A percentile compares a stretch with the other conserved stretches of the same genome.
These are phyloP conservation scores for Metroxylon sagu DNA, from an alignment of 176 grass and related monocot genomes.

Conservation along the genomic window DNA sequence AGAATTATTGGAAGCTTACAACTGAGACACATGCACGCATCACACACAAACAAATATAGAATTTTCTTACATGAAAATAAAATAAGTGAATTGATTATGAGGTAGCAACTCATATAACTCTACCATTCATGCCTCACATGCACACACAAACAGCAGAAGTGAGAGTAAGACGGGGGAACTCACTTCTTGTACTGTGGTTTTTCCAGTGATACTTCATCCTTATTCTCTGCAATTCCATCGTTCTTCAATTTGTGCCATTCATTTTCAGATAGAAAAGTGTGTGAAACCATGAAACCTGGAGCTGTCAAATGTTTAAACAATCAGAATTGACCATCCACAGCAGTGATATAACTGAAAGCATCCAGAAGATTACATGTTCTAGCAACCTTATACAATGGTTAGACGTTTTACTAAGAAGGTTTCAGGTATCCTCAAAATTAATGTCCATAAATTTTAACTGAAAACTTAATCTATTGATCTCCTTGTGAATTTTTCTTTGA, in stretches of 20 bases:
- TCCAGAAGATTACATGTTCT: no score
- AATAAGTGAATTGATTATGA: not conserved
- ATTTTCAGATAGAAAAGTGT: slow-evolving; percentile 90
- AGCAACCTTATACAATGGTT: no score
- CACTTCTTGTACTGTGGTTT: slow-evolving; percentile 89
- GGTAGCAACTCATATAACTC: not conserved
- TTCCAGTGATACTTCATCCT: slow-evolving; percentile 95
- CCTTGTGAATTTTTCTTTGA: no score
- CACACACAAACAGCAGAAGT: not conserved
- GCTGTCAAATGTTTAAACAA: slow-evolving; percentile 37
- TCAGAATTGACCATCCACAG: no score
- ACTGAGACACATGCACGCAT: no score
- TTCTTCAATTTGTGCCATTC: slow-evolving; percentile 77
- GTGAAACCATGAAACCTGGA: slow-evolving; percentile 76
- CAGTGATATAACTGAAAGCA: not conserved
- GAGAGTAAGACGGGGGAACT: not conserved
- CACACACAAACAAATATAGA: no score
- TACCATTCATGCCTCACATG: not conserved
- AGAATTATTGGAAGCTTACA: no score
- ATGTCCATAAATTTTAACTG: no score
- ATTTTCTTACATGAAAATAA: not conserved
- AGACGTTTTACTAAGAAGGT: no score
- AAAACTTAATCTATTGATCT: no score
- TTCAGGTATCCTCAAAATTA: no score
- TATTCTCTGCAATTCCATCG: slow-evolving; percentile 61